Base-by-base conservation (phyloP, 1,284 basidiomycete species). In the Ganoderma boninense region DNA sequence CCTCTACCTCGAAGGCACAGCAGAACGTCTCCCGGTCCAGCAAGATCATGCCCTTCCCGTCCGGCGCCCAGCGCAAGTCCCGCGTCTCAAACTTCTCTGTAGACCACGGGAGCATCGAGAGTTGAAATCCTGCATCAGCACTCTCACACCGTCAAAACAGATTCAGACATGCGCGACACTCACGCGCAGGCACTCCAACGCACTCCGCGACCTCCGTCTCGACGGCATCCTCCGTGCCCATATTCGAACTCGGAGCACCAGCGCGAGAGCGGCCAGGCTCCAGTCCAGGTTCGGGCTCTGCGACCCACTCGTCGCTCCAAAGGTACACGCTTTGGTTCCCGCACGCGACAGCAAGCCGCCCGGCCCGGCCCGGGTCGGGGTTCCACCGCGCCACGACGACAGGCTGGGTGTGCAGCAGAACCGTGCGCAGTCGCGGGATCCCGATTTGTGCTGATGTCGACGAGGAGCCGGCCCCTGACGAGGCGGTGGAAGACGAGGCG, bases 291-390 rank as follows among this genome's bases (percentile, higher is more conserved):
- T 38, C 65, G 2, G 67, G 66, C 66, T 91, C 90, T 32, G 83
- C 85, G 11, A 88, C 80, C 92, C 93, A 94, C 76, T 95, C 93
- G 73, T 93, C 92, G 73, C 92, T 94, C 95, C 95, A 96, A 14
- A 87, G 88, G 79, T 93, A 95, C 49, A 95, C 79, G 66, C 91
- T 89, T 61, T 88, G 86, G 57, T 80, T 86, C 20, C 90, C 91
- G 75, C 90, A 93, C 71, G 92, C 92, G n/a, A 94, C 75, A 0
- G 85, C 89, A 29, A 96, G 81, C 66, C 84, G 90, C 5, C 91
- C 92, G 75, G 87, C 87, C 32, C 92, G 87, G 29, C 46, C 60
- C 0, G 73, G 73, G 13, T 89, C 87, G 32, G 95, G 93, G 78
- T 95, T 95, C 95, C 95, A 96, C 62, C 85, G 84, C 20, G 89